Evolutionary conservation across 148 eudicot genomes (phyloP), one percentile per base, ranked within the genome.

Genomic region (Agrostemma githago): DNA sequence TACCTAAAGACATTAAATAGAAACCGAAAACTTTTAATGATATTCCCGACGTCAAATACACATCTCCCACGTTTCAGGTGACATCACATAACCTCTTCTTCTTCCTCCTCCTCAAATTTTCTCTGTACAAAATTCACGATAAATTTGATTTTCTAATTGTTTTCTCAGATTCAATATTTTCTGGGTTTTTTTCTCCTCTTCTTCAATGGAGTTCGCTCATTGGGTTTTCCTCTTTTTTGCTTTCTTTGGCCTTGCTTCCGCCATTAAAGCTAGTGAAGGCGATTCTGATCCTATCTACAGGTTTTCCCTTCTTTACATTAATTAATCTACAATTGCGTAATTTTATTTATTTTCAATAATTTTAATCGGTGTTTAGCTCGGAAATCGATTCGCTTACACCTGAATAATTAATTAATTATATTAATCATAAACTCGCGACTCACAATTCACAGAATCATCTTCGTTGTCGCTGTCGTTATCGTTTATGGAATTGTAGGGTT

Each of bases 251-350:
- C 41, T 84, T 62, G 63, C 46, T 75, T 72, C 65, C 17, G 69
- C 78, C 57, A 74, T 87, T 70, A 53, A 74, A 68, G 89, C 87
- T 15, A 83, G 86, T 73, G 75, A 83, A 65, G 96, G 92, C 41
- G 92, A 88, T 58, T 79, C 85, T 42, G 92, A 90, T 84, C 92
- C 92, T 17, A 62, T 88, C 77, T 90, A 88, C 87, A 84, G 79
- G 96, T 90, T 71, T 56, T 6, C 17, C 66, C n/a, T n/a, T n/a
- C n/a, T 53, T 70, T 0, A 41, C 20, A 39, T 0, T 43, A n/a
- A 3, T 43, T 21, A 43, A 5, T 14, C 14, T 51, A 26, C 34
- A 26, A 26, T 26, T 26, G 34, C 1, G 0, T 0, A 26, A 26
- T 26, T 26, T 26, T 26, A 26, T 26, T 26, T 26, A 1, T 26